A percentile compares a stretch with the other conserved stretches of the same genome.
phyloP scores from a whole-genome alignment of 768 basidiomycete species.

The Lentinula edodes region DNA sequence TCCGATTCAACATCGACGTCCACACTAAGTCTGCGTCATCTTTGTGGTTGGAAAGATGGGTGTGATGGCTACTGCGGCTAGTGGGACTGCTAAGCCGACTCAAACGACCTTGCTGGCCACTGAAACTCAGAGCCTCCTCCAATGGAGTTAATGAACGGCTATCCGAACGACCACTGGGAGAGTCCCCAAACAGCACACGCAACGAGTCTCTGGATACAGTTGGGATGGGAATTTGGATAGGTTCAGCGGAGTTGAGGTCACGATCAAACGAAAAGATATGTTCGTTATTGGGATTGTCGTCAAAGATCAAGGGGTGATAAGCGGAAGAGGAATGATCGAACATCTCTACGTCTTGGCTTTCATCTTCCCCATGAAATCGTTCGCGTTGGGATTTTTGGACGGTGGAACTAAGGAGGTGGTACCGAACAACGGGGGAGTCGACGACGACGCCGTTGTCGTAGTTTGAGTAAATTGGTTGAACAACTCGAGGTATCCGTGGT shows the following conservation, averaged over 20 bases:
- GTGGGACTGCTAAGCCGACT: too few species aligned
- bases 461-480: background rate
- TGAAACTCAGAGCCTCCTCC: background rate
- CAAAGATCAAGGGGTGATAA: background rate
- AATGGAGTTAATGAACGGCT: background rate
- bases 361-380: background rate
- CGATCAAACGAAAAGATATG: too few species aligned
- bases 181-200: background rate
- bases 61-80: too few species aligned
- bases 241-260: too few species aligned
- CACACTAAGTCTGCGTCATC: background rate
- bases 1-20: background rate
- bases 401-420: background rate
- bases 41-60: background rate
- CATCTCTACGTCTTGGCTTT: slow-evolving; percentile 3
- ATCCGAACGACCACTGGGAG: background rate
- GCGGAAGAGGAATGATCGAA: background rate
- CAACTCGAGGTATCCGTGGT: background rate
- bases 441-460: slow-evolving; percentile 9
- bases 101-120: too few species aligned
- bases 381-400: background rate
- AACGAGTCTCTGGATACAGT: too few species aligned
- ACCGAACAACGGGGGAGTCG: background rate
- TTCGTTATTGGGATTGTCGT: too few species aligned
- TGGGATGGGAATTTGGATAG: too few species aligned